Conservation (phyloP, 2,329 filamentous ascomycete genomes). For the Alternaria solani region DNA sequence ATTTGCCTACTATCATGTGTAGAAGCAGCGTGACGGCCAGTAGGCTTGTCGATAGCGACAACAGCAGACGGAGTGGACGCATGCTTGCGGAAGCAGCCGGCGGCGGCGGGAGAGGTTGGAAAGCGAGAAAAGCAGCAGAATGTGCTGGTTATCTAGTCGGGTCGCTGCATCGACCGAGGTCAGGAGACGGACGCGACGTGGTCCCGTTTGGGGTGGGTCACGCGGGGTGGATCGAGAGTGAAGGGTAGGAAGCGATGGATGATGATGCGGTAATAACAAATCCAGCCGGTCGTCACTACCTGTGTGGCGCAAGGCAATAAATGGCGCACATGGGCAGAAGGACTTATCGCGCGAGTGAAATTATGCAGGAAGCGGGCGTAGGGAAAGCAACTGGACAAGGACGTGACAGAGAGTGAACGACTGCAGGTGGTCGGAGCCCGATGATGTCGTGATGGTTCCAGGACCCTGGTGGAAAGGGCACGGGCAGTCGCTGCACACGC, state of each 20-base stretch:
- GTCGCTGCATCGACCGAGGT: constrained; percentile 34
- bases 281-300: constrained; percentile 13
- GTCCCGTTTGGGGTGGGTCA: constrained; percentile 8
- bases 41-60: constrained; percentile 55
- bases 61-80: constrained; percentile 49
- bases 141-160: constrained; percentile 30
- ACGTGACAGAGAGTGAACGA: background rate
- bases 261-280: constrained; percentile 30
- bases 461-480: background rate
- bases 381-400: background rate
- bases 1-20: constrained; percentile 46
- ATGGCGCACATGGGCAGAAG: background rate
- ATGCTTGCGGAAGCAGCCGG: constrained; percentile 33
- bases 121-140: constrained; percentile 30
- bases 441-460: constrained; percentile 12
- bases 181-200: constrained; percentile 9
- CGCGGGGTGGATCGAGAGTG: constrained; percentile 13
- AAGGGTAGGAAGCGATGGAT: constrained; percentile 18
- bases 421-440: constrained; percentile 1
- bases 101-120: constrained; percentile 10
- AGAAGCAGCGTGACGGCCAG: constrained; percentile 55
- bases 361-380: background rate
- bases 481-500: background rate
- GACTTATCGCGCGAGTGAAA: background rate
- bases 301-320: constrained; percentile 1